Evolutionary conservation across 371 early-diverging fungal genomes (phyloP).

Genomic region (Coemansia sp.): DNA sequence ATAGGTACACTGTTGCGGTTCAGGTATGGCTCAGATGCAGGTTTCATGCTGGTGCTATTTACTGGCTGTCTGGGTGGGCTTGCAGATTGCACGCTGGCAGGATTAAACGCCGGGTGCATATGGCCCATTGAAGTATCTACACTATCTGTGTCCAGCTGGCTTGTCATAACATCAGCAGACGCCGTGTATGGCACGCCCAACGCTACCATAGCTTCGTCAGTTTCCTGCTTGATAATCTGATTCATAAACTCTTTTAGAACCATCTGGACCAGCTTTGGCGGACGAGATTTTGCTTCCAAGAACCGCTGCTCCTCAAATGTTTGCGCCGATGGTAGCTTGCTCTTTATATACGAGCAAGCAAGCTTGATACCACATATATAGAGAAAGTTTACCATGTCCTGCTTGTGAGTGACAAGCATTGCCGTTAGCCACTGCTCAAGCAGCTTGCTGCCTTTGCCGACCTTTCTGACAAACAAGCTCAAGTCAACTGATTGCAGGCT

Average conservation of each 20-base stretch:
- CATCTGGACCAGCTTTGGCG: background rate
- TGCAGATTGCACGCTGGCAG: no score
- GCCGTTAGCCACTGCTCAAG: constrained; percentile 37
- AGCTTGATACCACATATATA: constrained; percentile 11
- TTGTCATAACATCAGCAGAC: background rate
- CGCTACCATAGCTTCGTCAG: background rate
- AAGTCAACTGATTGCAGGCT: background rate
- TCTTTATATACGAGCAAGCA: constrained; percentile 9
- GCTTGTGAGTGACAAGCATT: constrained; percentile 23
- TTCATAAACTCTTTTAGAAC: constrained; percentile 14
- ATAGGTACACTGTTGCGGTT: background rate
- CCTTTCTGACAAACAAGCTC: background rate
- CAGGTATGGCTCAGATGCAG: no score
- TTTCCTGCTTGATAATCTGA: background rate
- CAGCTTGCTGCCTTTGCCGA: constrained; percentile 17
- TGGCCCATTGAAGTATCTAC: no score
- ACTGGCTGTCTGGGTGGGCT: no score
- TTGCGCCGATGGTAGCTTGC: background rate
- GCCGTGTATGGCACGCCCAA: background rate
- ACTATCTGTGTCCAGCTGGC: background rate
- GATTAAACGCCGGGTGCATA: no score
- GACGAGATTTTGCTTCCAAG: background rate
- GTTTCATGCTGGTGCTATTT: no score
- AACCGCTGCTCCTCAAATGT: constrained; percentile 6
- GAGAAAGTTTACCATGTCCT: constrained; percentile 19